A percentile compares a stretch with the other conserved stretches of the same genome.
These are phyloP conservation scores for Gracilaria caudata DNA, from an alignment of 23 red algal genomes.

Conservation along the genomic window DNA sequence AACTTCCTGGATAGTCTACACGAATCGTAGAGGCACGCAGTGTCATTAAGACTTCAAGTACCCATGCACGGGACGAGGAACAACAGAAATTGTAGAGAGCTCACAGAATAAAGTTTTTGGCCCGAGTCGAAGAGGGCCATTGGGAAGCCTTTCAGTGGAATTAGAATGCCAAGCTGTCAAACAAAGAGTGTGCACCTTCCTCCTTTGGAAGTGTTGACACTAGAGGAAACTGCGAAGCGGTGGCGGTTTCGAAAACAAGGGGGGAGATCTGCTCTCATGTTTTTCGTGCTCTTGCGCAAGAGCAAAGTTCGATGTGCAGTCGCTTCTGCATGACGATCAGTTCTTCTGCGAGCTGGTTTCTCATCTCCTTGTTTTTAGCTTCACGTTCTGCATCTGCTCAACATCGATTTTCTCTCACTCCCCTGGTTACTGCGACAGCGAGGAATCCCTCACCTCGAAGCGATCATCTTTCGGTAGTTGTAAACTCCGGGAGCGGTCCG, in stretches of 20 bases:
- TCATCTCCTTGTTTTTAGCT: neutral
- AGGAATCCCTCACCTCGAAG: slow-evolving; percentile 38
- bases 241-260: neutral
- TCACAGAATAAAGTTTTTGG: neutral
- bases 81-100: neutral
- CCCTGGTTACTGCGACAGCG: neutral
- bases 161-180: neutral
- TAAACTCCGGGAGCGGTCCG: slow-evolving; percentile 33
- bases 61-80: neutral
- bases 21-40: no score
- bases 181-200: slow-evolving; percentile 7
- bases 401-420: slow-evolving; percentile 37
- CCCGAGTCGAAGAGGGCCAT: neutral
- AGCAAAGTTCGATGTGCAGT: slow-evolving; percentile 7
- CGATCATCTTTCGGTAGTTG: slow-evolving; percentile 54
- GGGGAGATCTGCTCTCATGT: slow-evolving; percentile 7
- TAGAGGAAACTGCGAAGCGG: neutral
- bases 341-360: neutral
- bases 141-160: neutral
- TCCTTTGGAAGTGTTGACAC: neutral
- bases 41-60: no score
- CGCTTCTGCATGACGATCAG: slow-evolving; percentile 8
- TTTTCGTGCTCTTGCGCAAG: neutral
- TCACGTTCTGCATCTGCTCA: slow-evolving; percentile 1
- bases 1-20: no score